Evolutionary conservation across 2,329 filamentous ascomycete genomes (phyloP).

Genomic region (Cladosporium sp.): DNA sequence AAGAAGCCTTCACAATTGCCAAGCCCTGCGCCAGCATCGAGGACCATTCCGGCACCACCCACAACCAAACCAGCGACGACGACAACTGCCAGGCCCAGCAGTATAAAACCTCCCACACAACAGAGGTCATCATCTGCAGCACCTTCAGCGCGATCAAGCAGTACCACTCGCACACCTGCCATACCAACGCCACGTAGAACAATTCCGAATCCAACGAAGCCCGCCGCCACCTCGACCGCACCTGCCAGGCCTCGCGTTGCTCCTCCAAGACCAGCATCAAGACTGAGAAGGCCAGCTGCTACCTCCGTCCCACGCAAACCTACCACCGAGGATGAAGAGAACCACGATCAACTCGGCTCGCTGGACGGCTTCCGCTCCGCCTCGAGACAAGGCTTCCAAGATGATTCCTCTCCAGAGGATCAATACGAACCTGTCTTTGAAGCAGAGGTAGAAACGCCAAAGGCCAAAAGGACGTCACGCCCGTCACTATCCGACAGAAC

Average conservation of each 20-base stretch:
- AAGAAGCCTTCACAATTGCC: slow-evolving; percentile 14
- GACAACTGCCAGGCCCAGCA: slow-evolving; percentile 1
- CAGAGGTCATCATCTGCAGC: slow-evolving; percentile 12
- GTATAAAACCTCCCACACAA: slow-evolving; percentile 13
- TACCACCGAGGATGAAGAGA: slow-evolving; percentile 25
- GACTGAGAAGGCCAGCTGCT: slow-evolving; percentile 9
- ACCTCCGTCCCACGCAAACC: background rate
- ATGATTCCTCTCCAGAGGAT: slow-evolving; percentile 4
- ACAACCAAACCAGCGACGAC: background rate
- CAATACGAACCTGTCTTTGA: slow-evolving; percentile 8
- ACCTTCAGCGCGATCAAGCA: slow-evolving; percentile 1
- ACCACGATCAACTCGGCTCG: slow-evolving; percentile 39
- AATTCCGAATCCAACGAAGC: slow-evolving; percentile 16
- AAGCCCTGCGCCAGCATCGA: background rate
- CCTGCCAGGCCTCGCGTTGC: slow-evolving; percentile 6
- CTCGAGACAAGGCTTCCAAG: slow-evolving; percentile 33
- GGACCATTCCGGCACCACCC: background rate
- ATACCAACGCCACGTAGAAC: slow-evolving; percentile 6
- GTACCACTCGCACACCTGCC: slow-evolving; percentile 3
- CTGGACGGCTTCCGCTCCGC: slow-evolving; percentile 41
- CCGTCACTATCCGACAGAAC: slow-evolving; percentile 76
- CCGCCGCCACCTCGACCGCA: background rate
- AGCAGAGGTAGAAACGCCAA: slow-evolving; percentile 1
- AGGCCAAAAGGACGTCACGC: slow-evolving; percentile 36
- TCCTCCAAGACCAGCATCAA: slow-evolving; percentile 1